A percentile compares a stretch with the other conserved stretches of the same genome.
Conservation (phyloP, 768 basidiomycete species). For the Serendipita vermifera region DNA sequence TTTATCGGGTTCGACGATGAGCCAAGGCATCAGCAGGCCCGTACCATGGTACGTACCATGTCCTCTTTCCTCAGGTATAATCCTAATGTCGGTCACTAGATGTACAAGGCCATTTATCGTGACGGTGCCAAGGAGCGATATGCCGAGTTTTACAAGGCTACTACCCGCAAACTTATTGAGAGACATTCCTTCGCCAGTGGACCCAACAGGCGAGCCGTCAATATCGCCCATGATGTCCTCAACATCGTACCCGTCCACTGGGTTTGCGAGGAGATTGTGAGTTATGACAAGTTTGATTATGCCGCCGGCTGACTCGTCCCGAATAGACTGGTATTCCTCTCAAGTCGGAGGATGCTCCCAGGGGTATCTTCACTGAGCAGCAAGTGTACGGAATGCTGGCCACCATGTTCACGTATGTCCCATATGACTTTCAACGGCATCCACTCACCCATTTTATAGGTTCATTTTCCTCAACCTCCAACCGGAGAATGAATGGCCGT, state of each 20-base stretch:
- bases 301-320: neutral
- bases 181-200: slow-evolving; percentile 16
- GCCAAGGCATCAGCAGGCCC: slow-evolving; percentile 26
- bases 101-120: slow-evolving; percentile 14
- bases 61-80: too few relatives aligned
- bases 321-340: slow-evolving; percentile 66
- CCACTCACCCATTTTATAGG: slow-evolving; percentile 30
- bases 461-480: slow-evolving; percentile 68
- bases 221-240: slow-evolving; percentile 56
- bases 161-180: slow-evolving; percentile 18
- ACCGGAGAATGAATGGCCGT: slow-evolving; percentile 40
- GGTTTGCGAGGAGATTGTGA: slow-evolving; percentile 44
- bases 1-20: slow-evolving; percentile 30
- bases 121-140: slow-evolving; percentile 12
- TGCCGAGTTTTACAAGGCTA: slow-evolving; percentile 22
- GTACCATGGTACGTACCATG: slow-evolving; percentile 12
- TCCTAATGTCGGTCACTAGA: too few relatives aligned
- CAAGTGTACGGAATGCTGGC: slow-evolving; percentile 52
- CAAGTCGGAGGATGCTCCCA: slow-evolving; percentile 38
- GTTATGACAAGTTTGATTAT: slow-evolving; percentile 17
- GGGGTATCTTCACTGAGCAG: slow-evolving; percentile 49
- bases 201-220: slow-evolving; percentile 28
- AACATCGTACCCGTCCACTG: slow-evolving; percentile 50
- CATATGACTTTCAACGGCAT: too few relatives aligned
- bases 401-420: slow-evolving; percentile 60